Evolutionary conservation across 306 rosid genomes (phyloP), one percentile per base, ranked within the genome.

Genomic region (Dalbergia oliveri): DNA sequence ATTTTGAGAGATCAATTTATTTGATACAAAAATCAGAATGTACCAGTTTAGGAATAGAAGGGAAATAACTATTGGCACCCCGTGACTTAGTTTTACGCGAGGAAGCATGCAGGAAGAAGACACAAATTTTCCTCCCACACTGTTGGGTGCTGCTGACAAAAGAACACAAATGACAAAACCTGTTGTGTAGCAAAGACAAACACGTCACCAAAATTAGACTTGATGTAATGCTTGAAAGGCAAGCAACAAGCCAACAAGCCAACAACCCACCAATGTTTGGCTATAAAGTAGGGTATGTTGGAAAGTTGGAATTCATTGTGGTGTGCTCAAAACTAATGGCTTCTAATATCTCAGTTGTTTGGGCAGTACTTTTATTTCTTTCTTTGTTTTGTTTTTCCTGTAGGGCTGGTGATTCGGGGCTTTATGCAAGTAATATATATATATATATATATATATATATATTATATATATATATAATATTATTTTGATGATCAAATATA

Each of bases 271-370:
- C 16, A 5, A 56, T 14, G 15, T 63, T 72, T 45, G 19, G 7
- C 6, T 80, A 80, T 73, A 80, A 65, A 80, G 51, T 63, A 47
- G n/a, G 5, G n/a, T n/a, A n/a, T n/a, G n/a, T n/a, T n/a, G n/a
- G n/a, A n/a, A n/a, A 61, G 23, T 7, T 51, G 16, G 23, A 63
- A 37, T 14, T 13, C 56, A 0, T 21, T 12, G 11, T n/a, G 23
- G 11, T 12, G 4, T 62, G n/a, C 37, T 21, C 41, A 9, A 73
- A 54, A 61, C 23, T 26, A 72, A 61, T 43, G 84, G 79, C 79
- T 80, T 80, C 74, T 11, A 66, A 74, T 1, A 21, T 1, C 58
- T 43, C 23, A 2, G 45, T 81, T 56, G 8, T 67, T 81, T 47
- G 70, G 71, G 58, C 33, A 53, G 14, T 43, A n/a, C 56, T 81